Conservation (phyloP, 768 basidiomycete species). For the Infundibulicybe gibba region DNA sequence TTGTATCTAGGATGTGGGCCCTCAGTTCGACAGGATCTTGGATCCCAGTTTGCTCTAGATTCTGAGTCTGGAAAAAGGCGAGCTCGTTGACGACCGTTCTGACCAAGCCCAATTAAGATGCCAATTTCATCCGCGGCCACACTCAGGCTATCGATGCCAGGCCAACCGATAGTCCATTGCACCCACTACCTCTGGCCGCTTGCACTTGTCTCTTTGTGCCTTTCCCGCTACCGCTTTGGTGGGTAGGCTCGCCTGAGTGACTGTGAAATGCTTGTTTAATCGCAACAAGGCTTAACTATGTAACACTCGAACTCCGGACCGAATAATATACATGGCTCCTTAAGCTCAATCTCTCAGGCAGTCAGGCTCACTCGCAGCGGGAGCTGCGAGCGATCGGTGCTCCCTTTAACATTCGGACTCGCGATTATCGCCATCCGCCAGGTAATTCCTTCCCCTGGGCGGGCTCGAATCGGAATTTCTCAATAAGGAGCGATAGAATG, state of each 20-base stretch:
- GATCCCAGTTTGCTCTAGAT: conserved; percentile 22
- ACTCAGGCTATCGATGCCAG: no score
- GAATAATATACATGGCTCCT: no score
- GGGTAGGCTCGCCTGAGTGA: no score
- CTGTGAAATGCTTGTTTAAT: no score
- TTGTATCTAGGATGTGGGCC: conserved; percentile 22
- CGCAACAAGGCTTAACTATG: no score
- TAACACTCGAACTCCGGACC: no score
- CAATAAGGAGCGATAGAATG: conserved; percentile 10
- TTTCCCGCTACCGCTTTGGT: no score
- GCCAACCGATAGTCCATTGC: no score
- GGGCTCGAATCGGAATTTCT: conserved; percentile 12
- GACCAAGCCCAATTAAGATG: no score
- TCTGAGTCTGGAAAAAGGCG: conserved; percentile 26
- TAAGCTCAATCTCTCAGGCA: background rate
- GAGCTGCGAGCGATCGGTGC: background rate
- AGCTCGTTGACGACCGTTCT: conserved; percentile 11
- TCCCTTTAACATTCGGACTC: background rate
- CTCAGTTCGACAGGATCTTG: conserved; percentile 22
- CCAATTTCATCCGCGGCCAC: no score
- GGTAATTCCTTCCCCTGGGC: conserved; percentile 8
- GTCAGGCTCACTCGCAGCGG: background rate
- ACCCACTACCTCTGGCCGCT: no score
- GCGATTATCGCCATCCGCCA: conserved; percentile 5
- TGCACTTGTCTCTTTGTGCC: no score